These are phyloP conservation scores for Populus alba DNA, from an alignment of 345 rosid species.

Conservation along the genomic window DNA sequence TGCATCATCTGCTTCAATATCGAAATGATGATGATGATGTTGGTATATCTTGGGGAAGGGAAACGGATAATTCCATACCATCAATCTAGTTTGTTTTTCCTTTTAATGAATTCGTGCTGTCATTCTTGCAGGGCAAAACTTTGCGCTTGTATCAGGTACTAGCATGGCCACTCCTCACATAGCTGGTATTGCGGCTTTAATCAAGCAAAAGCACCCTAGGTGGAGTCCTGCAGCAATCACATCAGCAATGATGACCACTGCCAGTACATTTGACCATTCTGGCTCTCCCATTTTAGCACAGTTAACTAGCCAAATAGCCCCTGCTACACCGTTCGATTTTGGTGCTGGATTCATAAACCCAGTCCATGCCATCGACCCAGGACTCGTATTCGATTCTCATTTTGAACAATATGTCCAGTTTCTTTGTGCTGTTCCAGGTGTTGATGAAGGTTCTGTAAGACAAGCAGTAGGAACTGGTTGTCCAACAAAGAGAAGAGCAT, in stretches of 20 bases:
- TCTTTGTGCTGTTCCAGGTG: conserved; percentile 47
- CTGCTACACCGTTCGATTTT: conserved; percentile 42
- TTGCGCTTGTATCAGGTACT: conserved; percentile 46
- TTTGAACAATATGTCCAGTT: conserved; percentile 37
- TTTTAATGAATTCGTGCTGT: background rate
- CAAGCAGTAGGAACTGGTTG: conserved; percentile 33
- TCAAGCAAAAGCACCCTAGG: conserved; percentile 47
- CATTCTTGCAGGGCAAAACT: conserved; percentile 34
- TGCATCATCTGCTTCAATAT: background rate
- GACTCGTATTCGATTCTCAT: conserved; percentile 39
- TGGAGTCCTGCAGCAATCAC: conserved; percentile 52
- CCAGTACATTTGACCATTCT: conserved; percentile 30
- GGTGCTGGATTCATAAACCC: conserved; percentile 47
- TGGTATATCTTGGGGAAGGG: background rate
- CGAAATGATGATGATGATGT: background rate
- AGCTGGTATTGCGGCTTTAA: conserved; percentile 50
- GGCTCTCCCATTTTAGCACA: conserved; percentile 43
- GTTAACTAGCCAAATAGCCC: conserved; percentile 23
- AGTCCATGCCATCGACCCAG: conserved; percentile 41
- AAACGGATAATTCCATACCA: background rate
- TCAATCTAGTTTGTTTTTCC: background rate
- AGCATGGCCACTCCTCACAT: conserved; percentile 52
- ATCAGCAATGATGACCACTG: conserved; percentile 50
- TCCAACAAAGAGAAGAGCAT: conserved; percentile 17
- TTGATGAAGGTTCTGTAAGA: conserved; percentile 33